Evolutionary conservation across 164 flowering plant genomes (phyloP).

Genomic region (Berberis vulgaris): DNA sequence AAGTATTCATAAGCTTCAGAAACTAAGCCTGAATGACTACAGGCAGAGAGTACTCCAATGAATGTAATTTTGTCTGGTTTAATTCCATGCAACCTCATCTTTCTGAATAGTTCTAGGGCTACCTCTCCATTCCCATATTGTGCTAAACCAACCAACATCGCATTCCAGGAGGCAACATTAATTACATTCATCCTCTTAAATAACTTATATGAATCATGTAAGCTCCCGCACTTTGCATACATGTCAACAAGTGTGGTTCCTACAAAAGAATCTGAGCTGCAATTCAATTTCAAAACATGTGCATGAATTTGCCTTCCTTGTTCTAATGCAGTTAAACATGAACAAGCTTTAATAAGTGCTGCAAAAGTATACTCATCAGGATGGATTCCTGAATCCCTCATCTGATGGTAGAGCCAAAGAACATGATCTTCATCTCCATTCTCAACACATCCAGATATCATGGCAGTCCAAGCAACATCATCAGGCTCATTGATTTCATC

Average conservation of each 20-base stretch:
- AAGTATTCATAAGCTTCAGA: constrained; percentile 42
- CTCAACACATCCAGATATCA: constrained; percentile 51
- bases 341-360: constrained; percentile 50
- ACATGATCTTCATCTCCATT: constrained; percentile 43
- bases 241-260: constrained; percentile 52
- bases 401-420: constrained; percentile 28
- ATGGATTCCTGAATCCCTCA: constrained; percentile 32
- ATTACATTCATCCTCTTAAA: constrained; percentile 26
- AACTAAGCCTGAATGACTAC: constrained; percentile 53
- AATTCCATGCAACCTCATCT: constrained; percentile 27
- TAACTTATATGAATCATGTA: constrained; percentile 29
- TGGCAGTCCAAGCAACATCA: constrained; percentile 51
- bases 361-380: constrained; percentile 52
- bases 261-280: constrained; percentile 32
- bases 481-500: constrained; percentile 29
- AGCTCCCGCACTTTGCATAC: constrained; percentile 58
- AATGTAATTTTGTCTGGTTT: constrained; percentile 53
- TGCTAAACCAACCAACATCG: constrained; percentile 52
- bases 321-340: constrained; percentile 36
- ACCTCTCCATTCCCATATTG: constrained; percentile 51
- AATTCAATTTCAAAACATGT: constrained; percentile 34
- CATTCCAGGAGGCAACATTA: constrained; percentile 47
- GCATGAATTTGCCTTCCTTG: constrained; percentile 57
- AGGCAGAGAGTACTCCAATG: constrained; percentile 62
- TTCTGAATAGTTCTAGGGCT: constrained; percentile 37